Evolutionary conservation across 129 eudicot species (phyloP).

Genomic region (Flaveria linearis): DNA sequence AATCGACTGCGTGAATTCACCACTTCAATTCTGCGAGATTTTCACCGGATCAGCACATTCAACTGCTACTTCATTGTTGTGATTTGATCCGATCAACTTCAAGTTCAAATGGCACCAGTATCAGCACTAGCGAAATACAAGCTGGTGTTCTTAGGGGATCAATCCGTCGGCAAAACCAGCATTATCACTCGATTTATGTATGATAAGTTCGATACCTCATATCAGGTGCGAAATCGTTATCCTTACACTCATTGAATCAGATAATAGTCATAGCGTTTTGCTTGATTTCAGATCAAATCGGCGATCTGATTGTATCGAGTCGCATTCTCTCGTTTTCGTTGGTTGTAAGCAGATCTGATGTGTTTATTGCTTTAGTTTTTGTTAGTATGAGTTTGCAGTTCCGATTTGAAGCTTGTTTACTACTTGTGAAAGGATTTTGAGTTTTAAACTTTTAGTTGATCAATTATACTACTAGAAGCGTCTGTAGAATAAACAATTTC

Average conservation of each 20-base stretch:
- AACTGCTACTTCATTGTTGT: not conserved
- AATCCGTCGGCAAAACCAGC: constrained; percentile 93
- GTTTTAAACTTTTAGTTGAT: constrained; percentile 18
- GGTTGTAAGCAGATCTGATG: constrained; percentile 30
- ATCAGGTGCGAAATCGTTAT: constrained; percentile 41
- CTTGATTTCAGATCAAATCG: constrained; percentile 26
- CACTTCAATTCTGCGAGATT: constrained; percentile 1
- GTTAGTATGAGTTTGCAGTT: constrained; percentile 15
- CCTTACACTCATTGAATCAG: constrained; percentile 15
- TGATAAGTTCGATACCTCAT: constrained; percentile 52
- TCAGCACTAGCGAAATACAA: constrained; percentile 65
- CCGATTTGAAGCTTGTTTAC: constrained; percentile 18
- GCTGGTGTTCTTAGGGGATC: constrained; percentile 73
- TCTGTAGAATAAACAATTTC: not conserved
- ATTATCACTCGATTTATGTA: constrained; percentile 92
- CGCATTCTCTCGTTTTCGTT: not conserved
- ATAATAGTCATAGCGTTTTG: constrained; percentile 2
- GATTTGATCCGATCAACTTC: constrained; percentile 22
- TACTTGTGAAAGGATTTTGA: constrained; percentile 11
- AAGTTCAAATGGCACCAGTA: constrained; percentile 45
- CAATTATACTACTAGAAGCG: not conserved
- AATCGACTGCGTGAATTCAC: constrained; percentile 17
- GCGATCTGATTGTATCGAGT: constrained; percentile 27
- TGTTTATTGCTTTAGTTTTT: constrained; percentile 9
- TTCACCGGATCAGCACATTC: not conserved